Evolutionary conservation across 371 early-diverging fungal species (phyloP).

Genomic region (Phascolomyces articulosus): DNA sequence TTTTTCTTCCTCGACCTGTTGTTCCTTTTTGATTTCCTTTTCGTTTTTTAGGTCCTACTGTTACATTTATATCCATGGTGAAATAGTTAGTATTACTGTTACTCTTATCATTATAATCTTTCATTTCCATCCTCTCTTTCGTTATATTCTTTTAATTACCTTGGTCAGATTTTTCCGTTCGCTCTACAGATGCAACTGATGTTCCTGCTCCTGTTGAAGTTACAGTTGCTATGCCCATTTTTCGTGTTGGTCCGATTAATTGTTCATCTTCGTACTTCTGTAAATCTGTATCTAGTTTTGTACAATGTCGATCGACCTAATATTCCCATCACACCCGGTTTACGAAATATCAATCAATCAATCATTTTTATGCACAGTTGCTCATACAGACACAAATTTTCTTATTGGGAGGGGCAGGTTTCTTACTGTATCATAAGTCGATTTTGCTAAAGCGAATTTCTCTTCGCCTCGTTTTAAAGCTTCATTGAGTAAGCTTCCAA

Average conservation of each 20-base stretch:
- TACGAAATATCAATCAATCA: no score
- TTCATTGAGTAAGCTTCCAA: constrained; percentile 67
- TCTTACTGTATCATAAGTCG: constrained; percentile 85
- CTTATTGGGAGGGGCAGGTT: no score
- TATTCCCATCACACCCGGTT: no score
- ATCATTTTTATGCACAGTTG: no score
- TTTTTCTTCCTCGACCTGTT: constrained; percentile 21
- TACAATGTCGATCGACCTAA: constrained; percentile 89
- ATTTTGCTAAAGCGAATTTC: constrained; percentile 88
- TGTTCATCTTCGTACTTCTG: constrained; percentile 90
- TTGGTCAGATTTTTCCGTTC: not conserved
- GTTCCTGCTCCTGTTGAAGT: constrained; percentile 19
- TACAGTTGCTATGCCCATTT: constrained; percentile 24
- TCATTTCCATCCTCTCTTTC: not conserved
- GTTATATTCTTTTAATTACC: not conserved
- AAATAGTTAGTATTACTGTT: not conserved
- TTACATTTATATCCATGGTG: not conserved
- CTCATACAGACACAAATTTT: not conserved
- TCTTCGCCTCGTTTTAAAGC: constrained; percentile 90
- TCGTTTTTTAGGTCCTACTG: not conserved
- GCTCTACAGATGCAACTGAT: not conserved
- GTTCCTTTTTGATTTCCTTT: constrained; percentile 6
- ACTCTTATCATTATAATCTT: not conserved
- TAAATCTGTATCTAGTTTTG: constrained; percentile 90
- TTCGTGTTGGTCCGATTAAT: constrained; percentile 58